These are phyloP conservation scores for Tricholoma matsutake DNA, from an alignment of 768 basidiomycete genomes.

Conservation along the genomic window DNA sequence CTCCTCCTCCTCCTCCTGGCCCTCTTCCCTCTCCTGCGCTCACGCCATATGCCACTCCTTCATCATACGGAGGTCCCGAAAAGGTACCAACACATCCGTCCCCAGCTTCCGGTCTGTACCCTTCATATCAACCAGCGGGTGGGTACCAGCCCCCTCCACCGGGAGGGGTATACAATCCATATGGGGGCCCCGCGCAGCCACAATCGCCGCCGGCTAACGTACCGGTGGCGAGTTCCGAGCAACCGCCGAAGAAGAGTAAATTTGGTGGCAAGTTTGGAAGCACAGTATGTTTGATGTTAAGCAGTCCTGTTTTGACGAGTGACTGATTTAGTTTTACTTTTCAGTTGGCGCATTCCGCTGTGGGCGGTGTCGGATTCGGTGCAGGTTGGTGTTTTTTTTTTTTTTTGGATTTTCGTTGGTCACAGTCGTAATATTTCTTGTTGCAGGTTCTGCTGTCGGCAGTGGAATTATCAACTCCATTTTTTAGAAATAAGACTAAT, in stretches of 20 bases:
- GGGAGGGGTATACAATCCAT: conserved; percentile 38
- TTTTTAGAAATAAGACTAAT: conserved; percentile 19
- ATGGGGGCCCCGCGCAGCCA: conserved; percentile 40
- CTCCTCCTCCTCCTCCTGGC: conserved; percentile 9
- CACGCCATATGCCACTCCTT: conserved; percentile 15
- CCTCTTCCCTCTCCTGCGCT: conserved; percentile 20
- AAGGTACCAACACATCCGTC: conserved; percentile 3
- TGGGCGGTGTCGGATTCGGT: conserved; percentile 75
- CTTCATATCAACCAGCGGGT: conserved; percentile 1
- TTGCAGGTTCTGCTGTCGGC: conserved; percentile 45
- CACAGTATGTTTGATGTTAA: conserved; percentile 42
- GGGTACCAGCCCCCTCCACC: conserved; percentile 9
- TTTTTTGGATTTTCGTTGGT: not conserved
- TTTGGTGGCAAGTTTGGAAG: conserved; percentile 49
- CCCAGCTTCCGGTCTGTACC: conserved; percentile 18
- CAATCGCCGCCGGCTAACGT: conserved; percentile 36
- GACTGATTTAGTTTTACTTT: not conserved
- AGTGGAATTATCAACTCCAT: conserved; percentile 47
- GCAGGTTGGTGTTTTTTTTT: conserved; percentile 46
- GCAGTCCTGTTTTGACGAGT: not conserved
- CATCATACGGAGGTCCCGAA: not conserved
- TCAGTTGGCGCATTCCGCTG: conserved; percentile 58
- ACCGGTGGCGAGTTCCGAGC: conserved; percentile 35
- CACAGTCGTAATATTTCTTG: not conserved
- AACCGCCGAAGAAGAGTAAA: conserved; percentile 53